These are phyloP conservation scores for Centaurea solstitialis DNA, from an alignment of 129 eudicot species.

Conservation along the genomic window DNA sequence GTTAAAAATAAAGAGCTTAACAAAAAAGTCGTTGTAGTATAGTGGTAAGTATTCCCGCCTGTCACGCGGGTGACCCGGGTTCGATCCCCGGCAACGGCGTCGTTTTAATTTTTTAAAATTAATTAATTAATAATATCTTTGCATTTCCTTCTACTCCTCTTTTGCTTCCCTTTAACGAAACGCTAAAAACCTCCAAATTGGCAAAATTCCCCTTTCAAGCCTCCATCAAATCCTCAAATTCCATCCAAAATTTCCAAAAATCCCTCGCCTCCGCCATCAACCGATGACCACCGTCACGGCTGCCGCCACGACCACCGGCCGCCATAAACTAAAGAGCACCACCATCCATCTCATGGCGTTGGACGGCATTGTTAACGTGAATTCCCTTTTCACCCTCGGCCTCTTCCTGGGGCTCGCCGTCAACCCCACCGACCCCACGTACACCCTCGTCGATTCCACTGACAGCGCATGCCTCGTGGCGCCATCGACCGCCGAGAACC, in stretches of 20 bases:
- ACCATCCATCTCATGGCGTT: conserved; percentile 64
- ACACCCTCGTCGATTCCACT: conserved; percentile 46
- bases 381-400: conserved; percentile 69
- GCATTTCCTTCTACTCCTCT: conserved; percentile 23
- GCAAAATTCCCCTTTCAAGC: background rate
- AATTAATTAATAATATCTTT: background rate
- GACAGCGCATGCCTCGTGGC: conserved; percentile 26
- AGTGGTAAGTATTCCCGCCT: conserved; percentile 75
- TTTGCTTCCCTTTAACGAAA: conserved; percentile 36
- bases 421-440: conserved; percentile 47
- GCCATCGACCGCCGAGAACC: conserved; percentile 40
- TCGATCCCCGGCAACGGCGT: conserved; percentile 72
- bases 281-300: conserved; percentile 20
- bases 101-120: background rate
- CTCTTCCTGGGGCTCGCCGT: conserved; percentile 59
- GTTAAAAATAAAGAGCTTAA: background rate
- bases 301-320: background rate
- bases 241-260: background rate
- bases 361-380: conserved; percentile 68
- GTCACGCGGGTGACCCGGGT: conserved; percentile 78
- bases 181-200: conserved; percentile 7
- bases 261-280: background rate
- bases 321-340: conserved; percentile 43
- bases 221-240: conserved; percentile 18
- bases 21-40: conserved; percentile 59